These are phyloP conservation scores for Aspergillus fructus DNA, from an alignment of 2,329 filamentous ascomycete genomes.

Conservation along the genomic window DNA sequence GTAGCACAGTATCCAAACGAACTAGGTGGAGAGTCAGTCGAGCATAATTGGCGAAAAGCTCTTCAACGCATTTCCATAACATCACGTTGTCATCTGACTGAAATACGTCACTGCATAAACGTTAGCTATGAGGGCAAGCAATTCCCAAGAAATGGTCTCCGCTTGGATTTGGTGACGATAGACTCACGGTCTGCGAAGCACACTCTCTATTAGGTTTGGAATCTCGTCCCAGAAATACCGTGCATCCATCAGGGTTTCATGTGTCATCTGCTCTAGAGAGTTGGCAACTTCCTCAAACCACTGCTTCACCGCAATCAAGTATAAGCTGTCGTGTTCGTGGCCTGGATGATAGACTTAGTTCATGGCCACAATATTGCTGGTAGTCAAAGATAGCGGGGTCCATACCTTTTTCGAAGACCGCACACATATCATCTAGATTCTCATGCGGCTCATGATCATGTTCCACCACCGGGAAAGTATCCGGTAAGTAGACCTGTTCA, in stretches of 20 bases:
- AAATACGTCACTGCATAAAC: slow-evolving; percentile 28
- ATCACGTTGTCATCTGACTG: slow-evolving; percentile 31
- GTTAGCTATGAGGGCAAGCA: neutral
- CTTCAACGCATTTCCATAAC: slow-evolving; percentile 35
- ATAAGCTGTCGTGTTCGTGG: slow-evolving; percentile 27
- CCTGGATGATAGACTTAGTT: slow-evolving; percentile 21
- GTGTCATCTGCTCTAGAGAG: slow-evolving; percentile 33
- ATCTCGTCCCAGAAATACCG: slow-evolving; percentile 48
- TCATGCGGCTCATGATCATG: slow-evolving; percentile 28
- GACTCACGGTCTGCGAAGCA: slow-evolving; percentile 42
- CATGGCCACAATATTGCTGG: neutral
- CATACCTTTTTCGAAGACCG: slow-evolving; percentile 40
- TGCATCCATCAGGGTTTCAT: slow-evolving; percentile 38
- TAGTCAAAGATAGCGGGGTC: neutral
- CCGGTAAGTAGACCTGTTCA: slow-evolving; percentile 32
- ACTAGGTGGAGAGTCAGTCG: slow-evolving; percentile 43
- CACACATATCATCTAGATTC: slow-evolving; percentile 32
- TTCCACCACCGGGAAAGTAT: slow-evolving; percentile 38
- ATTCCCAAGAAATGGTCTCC: neutral
- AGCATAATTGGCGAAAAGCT: slow-evolving; percentile 42
- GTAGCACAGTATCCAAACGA: slow-evolving; percentile 37
- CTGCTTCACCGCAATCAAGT: slow-evolving; percentile 38
- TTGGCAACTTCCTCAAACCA: slow-evolving; percentile 44
- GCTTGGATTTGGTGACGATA: neutral
- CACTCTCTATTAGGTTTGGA: slow-evolving; percentile 38